Base-by-base conservation (phyloP, 2,329 filamentous ascomycete species). In the Aspergillus amoenus region DNA sequence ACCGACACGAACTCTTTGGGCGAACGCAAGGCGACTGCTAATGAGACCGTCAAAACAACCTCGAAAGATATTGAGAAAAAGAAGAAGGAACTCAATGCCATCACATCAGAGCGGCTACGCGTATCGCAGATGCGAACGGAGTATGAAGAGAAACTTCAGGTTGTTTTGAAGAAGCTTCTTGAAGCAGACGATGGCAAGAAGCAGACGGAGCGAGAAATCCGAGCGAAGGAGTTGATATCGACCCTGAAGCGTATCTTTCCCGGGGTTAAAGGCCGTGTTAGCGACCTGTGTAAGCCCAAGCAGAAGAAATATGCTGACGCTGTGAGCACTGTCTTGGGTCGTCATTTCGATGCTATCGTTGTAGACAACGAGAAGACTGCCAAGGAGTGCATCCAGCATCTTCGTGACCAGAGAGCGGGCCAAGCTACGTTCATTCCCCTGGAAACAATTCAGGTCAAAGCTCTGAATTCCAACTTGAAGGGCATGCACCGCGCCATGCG, bases 221-320 rank as follows among this genome's bases (percentile, higher is more conserved):
- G 87, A 58, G 86, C 88, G 68, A 91, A 91, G 67, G 93, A 96
- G 70, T 89, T 91, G 69, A 88, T 97, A 34, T 86, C 88, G 11
- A 88, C 90, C 32, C 81, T 99, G 67, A 96, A 96, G 74, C 88
- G 92, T 52, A 89, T 96, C 61, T 96, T 92, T 66, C 91, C 92
- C 1, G 93, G 93, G 46, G 93, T 99, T 44, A 90, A 90, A 64
- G 94, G 94, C 18, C 88, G 93, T 45, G 85, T 97, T 45, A 91
- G 91, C 61, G 91, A 96, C 63, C 84, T 99, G 42, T 97, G 94
- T 78, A 93, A 91, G 64, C 93, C 94, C 1, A 97, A 97, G 75
- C 91, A 97, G 77, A 97, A 96, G 77, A 97, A 97, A 73, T 99
- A 88, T 68, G 90, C 94, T 62, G 91, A 94, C 64, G 94, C 94